A percentile compares a stretch with the other conserved stretches of the same genome.
Conservation (phyloP, 345 rosid species). For the Acer campestre region DNA sequence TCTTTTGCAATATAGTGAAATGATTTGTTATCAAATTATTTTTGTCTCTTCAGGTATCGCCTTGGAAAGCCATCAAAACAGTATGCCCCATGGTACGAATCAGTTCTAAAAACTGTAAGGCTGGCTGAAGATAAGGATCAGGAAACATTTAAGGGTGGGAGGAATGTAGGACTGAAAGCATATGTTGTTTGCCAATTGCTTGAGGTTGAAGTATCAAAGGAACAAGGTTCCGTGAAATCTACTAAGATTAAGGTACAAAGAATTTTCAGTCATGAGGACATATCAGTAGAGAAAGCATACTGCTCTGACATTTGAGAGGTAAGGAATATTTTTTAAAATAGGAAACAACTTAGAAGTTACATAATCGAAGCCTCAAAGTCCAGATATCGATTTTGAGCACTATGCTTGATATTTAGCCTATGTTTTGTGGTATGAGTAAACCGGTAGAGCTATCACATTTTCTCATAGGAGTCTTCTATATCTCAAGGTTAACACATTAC, state of each 20-base stretch:
- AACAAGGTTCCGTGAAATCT: conserved; percentile 30
- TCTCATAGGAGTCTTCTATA: background rate
- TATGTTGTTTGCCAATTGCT: conserved; percentile 64
- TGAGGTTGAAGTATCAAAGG: conserved; percentile 38
- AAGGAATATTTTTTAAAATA: background rate
- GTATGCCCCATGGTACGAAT: conserved; percentile 71
- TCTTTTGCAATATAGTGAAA: background rate
- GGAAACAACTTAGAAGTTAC: background rate
- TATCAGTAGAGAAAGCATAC: conserved; percentile 69
- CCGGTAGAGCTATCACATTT: background rate
- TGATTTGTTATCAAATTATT: background rate
- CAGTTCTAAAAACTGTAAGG: conserved; percentile 66
- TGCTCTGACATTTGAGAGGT: conserved; percentile 65
- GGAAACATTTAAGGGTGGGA: conserved; percentile 53
- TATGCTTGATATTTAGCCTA: conserved; percentile 11
- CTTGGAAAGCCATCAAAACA: conserved; percentile 83
- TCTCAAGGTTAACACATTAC: background rate
- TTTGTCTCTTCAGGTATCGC: conserved; percentile 60
- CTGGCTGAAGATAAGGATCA: conserved; percentile 30
- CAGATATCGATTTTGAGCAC: conserved; percentile 25
- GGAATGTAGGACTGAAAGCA: conserved; percentile 59
- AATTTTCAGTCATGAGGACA: conserved; percentile 71
- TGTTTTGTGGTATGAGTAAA: background rate
- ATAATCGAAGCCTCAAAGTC: conserved; percentile 9
- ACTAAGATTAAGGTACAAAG: conserved; percentile 49